Conservation (phyloP, 2,329 filamentous ascomycete genomes). For the Coniochaeta sp. region DNA sequence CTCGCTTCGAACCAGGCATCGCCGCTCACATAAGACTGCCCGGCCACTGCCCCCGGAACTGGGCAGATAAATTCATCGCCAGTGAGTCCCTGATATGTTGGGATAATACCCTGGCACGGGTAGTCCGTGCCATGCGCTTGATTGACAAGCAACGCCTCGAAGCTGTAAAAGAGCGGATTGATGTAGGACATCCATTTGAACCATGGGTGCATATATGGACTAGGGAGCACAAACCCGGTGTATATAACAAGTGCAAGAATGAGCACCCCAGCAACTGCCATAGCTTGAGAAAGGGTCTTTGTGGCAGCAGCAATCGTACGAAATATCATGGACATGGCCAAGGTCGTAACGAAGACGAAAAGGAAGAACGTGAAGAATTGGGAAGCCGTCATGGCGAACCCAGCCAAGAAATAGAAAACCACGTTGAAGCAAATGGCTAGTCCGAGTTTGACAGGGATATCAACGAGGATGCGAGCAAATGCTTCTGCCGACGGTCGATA, state of each 20-base stretch:
- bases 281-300: conserved; percentile 53
- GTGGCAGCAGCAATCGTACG: conserved; percentile 67
- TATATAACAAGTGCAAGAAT: conserved; percentile 55
- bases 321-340: conserved; percentile 71
- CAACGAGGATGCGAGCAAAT: conserved; percentile 43
- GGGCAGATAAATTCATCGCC: conserved; percentile 45
- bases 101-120: conserved; percentile 44
- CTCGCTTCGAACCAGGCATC: conserved; percentile 51
- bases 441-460: conserved; percentile 51
- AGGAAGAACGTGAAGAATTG: conserved; percentile 74
- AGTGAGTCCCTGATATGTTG: conserved; percentile 33
- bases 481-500: conserved; percentile 49
- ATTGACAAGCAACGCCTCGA: conserved; percentile 66
- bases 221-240: conserved; percentile 49
- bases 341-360: conserved; percentile 59
- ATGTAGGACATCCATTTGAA: conserved; percentile 70
- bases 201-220: conserved; percentile 61
- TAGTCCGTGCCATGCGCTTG: conserved; percentile 58
- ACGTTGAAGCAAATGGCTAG: conserved; percentile 44
- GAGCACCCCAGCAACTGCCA: conserved; percentile 44
- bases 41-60: conserved; percentile 46
- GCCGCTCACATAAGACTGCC: conserved; percentile 47
- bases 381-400: conserved; percentile 48
- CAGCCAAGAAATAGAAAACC: conserved; percentile 50
- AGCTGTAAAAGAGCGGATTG: conserved; percentile 66